Evolutionary conservation across 805 yeast species (phyloP).

Genomic region (Komagataella ulmi): DNA sequence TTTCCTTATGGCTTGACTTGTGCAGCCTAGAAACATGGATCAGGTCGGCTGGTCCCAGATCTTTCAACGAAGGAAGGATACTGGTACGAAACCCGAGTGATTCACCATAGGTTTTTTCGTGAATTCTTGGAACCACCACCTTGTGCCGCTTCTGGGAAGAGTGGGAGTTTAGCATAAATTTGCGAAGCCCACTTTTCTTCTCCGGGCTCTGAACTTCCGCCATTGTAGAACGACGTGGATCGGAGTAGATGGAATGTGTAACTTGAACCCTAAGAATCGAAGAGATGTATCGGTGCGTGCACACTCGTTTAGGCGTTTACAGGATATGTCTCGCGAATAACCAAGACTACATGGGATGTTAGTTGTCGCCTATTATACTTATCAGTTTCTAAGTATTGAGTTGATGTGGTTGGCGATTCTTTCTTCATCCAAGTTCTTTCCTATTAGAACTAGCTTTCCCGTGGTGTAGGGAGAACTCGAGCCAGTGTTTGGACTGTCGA

Average conservation of each 20-base stretch:
- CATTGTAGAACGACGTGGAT: background rate
- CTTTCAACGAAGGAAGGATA: slow-evolving; percentile 26
- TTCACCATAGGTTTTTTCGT: slow-evolving; percentile 36
- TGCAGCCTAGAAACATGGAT: slow-evolving; percentile 37
- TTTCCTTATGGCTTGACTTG: slow-evolving; percentile 28
- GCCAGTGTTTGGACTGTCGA: slow-evolving; percentile 19
- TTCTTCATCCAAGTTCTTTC: slow-evolving; percentile 10
- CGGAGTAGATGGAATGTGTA: no score
- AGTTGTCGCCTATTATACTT: background rate
- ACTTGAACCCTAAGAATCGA: background rate
- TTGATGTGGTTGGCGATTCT: slow-evolving; percentile 1
- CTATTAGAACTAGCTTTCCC: slow-evolving; percentile 17
- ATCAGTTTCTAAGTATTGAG: background rate
- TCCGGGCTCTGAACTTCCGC: slow-evolving; percentile 2
- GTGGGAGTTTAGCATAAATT: background rate
- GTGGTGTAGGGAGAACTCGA: background rate
- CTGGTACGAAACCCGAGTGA: slow-evolving; percentile 37
- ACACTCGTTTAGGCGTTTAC: background rate
- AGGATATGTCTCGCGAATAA: background rate
- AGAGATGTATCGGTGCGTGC: background rate
- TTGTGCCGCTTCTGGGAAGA: background rate
- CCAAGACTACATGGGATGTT: background rate
- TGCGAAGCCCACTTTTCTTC: background rate
- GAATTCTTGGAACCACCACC: slow-evolving; percentile 17
- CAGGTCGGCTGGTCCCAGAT: slow-evolving; percentile 69